Base-by-base conservation (phyloP, 2,329 filamentous ascomycete species). In the Exutisphaerella laricina region DNA sequence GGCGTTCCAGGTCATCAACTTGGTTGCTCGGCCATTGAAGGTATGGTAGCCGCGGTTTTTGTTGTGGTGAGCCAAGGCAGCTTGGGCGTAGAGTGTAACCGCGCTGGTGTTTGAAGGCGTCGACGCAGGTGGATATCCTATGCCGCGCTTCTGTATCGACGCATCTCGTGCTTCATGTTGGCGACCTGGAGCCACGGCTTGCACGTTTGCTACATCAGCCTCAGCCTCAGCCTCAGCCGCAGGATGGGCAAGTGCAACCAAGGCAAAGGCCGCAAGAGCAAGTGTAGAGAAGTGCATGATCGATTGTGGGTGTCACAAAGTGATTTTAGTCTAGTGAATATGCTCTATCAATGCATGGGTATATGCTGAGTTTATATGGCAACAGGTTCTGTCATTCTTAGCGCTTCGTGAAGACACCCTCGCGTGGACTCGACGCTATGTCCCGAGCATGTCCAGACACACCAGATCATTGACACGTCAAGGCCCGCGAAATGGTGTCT, bases 1-100 rank as follows among this genome's bases (percentile, higher is more conserved):
- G 10, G 67, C 58, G 57, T 81, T 74, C 84, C 85, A 96, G 35
- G 58, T 60, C 33, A 94, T 62, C 32, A 69, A 74, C 14, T 66
- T 31, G 25, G 40, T 18, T 8, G 32, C 7, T 23, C 18, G 7
- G 17, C 32, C 32, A 20, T 20, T 12, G 17, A 35, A 22, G 17
- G 40, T 35, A 18, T 42, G 40, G 23, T 42, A 36, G 8, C 14
- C 9, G 12, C 40, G 40, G 8, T 42, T 31, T 9, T 35, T 33
- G 23, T 42, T 42, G 32, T 42, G 40, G 17, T 42, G 40, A 17
- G 21, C 16, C 4, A 42, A 5, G n/a, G 26, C 40, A 18, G 17
- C 22, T 12, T 36, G 10, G 18, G 16, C 20, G 23, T 21, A 36
- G 1, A 12, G 18, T 7, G 2, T 20, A 13, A 13, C 20, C 12